Evolutionary conservation across 2,329 filamentous ascomycete genomes (phyloP).

Genomic region (Trichoderma asperellum): DNA sequence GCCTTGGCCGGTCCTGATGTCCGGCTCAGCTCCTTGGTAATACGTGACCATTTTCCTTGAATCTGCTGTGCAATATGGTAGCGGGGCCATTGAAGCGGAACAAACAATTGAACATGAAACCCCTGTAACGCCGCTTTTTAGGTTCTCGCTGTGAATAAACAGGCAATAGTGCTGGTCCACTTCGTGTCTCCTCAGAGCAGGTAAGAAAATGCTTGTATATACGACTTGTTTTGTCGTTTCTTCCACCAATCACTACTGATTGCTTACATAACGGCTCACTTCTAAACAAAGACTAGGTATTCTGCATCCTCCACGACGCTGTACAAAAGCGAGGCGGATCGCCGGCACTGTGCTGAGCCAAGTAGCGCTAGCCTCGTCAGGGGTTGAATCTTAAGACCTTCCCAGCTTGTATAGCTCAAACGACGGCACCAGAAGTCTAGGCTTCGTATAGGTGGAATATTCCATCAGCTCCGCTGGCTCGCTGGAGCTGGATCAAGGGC

Average conservation of each 20-base stretch:
- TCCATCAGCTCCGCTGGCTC: conserved; percentile 19
- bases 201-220: not conserved
- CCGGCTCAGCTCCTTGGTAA: not conserved
- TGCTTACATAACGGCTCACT: not conserved
- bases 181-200: conserved; percentile 8
- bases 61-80: not conserved
- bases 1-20: not conserved
- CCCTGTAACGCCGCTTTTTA: not conserved
- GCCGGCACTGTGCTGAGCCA: conserved; percentile 4
- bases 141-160: not conserved
- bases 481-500: not conserved
- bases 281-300: not conserved
- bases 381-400: conserved; percentile 14
- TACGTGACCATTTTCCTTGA: not conserved
- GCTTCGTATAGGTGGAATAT: conserved; percentile 25
- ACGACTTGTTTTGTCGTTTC: not conserved
- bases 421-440: conserved; percentile 1
- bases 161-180: not conserved
- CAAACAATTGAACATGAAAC: not conserved
- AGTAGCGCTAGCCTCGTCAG: conserved; percentile 15
- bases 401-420: conserved; percentile 20
- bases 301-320: not conserved
- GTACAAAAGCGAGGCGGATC: not conserved
- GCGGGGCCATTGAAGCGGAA: not conserved
- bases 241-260: conserved; percentile 14